Conservation (phyloP, 148 eudicot genomes). For the Linanthus parryae region DNA sequence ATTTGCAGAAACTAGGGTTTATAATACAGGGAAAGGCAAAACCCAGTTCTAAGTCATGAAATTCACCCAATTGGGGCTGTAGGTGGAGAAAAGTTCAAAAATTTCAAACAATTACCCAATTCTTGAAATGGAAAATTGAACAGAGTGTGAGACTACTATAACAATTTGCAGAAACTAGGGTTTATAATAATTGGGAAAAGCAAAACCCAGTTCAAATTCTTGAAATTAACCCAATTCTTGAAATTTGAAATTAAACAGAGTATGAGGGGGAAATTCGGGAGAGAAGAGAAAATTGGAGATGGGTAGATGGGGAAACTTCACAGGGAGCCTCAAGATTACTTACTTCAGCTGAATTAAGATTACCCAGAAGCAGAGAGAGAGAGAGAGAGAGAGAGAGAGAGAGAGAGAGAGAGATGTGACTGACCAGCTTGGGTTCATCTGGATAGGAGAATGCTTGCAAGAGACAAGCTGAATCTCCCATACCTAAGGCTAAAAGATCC, state of each 20-base stretch:
- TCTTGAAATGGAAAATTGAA: not conserved
- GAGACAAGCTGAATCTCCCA: conserved; percentile 19
- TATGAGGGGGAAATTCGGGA: too few relatives aligned
- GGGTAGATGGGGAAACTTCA: too few relatives aligned
- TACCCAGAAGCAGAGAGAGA: not conserved
- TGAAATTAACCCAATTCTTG: too few relatives aligned
- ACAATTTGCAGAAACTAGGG: too few relatives aligned
- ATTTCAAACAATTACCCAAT: not conserved
- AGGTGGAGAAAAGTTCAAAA: not conserved
- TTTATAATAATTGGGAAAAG: not conserved
- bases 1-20: too few relatives aligned
- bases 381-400: not conserved
- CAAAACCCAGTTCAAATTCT: not conserved
- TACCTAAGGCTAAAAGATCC: conserved; percentile 1
- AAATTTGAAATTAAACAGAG: too few relatives aligned
- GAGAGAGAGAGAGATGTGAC: not conserved
- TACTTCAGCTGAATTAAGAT: too few relatives aligned
- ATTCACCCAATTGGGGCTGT: not conserved
- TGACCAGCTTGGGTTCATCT: conserved; percentile 2
- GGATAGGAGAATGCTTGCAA: conserved; percentile 10
- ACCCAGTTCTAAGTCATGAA: not conserved
- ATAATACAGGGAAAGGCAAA: too few relatives aligned
- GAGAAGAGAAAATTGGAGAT: too few relatives aligned
- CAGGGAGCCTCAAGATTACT: too few relatives aligned
- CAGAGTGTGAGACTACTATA: not conserved